These are phyloP conservation scores for Geranium rotundifolium DNA, from an alignment of 345 rosid genomes.

Conservation along the genomic window DNA sequence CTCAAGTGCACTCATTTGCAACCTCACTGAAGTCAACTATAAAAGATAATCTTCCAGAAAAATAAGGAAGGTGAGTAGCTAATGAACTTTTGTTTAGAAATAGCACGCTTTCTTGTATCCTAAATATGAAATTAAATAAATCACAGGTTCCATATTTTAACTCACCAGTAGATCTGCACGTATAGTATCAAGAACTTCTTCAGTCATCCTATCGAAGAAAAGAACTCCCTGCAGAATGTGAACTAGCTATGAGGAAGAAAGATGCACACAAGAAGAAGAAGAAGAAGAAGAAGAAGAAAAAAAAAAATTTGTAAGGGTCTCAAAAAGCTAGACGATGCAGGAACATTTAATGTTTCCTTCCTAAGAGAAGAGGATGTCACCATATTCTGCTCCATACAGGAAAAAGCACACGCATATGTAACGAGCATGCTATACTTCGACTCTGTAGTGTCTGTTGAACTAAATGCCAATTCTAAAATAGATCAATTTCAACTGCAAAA, in stretches of 20 bases:
- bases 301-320: background rate
- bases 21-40: background rate
- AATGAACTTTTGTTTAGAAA: background rate
- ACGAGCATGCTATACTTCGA: background rate
- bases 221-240: slow-evolving; percentile 58
- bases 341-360: background rate
- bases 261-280: background rate
- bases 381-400: background rate
- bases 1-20: background rate
- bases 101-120: slow-evolving; percentile 3
- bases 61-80: background rate
- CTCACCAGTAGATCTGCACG: slow-evolving; percentile 57
- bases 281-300: background rate
- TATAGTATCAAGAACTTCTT: slow-evolving; percentile 64
- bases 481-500: background rate
- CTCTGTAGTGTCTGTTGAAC: background rate
- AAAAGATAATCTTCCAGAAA: background rate
- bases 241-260: slow-evolving; percentile 4
- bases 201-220: slow-evolving; percentile 84
- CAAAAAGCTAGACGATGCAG: background rate
- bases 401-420: no score
- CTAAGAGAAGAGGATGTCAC: background rate
- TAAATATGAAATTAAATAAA: background rate
- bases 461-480: background rate
- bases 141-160: background rate